A percentile compares a stretch with the other conserved stretches of the same genome.
Conservation (phyloP, 2,329 filamentous ascomycete species). For the Fulvia fulva region DNA sequence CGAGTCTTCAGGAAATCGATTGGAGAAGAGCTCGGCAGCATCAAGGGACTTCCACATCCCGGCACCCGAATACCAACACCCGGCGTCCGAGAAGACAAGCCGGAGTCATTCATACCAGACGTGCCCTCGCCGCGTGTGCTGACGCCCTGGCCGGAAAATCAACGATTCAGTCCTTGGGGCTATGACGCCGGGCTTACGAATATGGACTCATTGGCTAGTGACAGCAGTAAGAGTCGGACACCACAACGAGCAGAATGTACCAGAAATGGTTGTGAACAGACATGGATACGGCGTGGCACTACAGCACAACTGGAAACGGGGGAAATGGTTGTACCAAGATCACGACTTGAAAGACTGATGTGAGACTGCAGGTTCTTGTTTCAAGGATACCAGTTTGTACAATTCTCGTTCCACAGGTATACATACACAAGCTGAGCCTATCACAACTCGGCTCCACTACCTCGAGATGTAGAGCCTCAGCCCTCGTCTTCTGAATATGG, state of each 20-base stretch:
- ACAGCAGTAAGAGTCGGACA: neutral
- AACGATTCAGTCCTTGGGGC: neutral
- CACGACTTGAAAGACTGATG: neutral
- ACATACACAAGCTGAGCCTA: neutral
- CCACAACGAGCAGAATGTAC: neutral
- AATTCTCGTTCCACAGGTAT: neutral
- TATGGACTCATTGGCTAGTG: neutral
- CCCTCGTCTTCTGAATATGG: constrained; percentile 29
- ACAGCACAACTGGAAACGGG: neutral
- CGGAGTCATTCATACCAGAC: neutral
- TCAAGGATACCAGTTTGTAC: neutral
- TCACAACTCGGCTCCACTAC: neutral
- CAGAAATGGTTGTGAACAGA: neutral
- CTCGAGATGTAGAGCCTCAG: neutral
- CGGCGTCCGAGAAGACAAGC: neutral
- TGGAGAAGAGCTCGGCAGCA: neutral
- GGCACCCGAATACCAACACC: neutral
- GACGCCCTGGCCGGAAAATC: neutral
- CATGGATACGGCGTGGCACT: neutral
- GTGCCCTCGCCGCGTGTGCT: neutral
- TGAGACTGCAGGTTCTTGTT: neutral
- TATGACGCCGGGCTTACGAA: neutral
- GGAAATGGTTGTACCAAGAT: neutral
- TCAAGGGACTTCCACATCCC: neutral
- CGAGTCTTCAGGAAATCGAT: neutral